These are phyloP conservation scores for Mucor racemosus DNA, from an alignment of 371 early-diverging fungal genomes.

Conservation along the genomic window DNA sequence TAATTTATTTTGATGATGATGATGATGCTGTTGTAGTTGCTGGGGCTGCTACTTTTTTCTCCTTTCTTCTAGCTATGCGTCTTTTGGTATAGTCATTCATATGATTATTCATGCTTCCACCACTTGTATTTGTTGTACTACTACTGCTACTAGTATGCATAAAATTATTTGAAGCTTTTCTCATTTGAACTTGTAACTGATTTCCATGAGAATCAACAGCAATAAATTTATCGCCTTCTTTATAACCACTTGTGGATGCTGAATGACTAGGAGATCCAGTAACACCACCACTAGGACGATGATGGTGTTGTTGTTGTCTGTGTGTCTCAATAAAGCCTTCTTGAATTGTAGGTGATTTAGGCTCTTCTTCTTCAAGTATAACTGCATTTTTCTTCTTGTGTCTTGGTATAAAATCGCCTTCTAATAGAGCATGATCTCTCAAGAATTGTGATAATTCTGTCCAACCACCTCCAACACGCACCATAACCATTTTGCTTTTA, in stretches of 20 bases:
- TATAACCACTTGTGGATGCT: constrained; percentile 33
- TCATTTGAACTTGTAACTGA: constrained; percentile 52
- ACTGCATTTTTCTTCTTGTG: constrained; percentile 15
- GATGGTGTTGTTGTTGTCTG: constrained; percentile 16
- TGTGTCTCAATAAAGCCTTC: constrained; percentile 51
- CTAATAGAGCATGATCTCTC: constrained; percentile 48
- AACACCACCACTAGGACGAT: constrained; percentile 1
- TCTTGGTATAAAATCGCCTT: constrained; percentile 49
- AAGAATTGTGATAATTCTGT: constrained; percentile 65
- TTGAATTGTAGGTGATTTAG: constrained; percentile 36
- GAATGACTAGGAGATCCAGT: constrained; percentile 23
- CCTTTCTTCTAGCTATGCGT: constrained; percentile 26
- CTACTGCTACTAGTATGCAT: constrained; percentile 13
- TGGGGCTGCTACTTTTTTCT: constrained; percentile 10
- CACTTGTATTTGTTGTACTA: constrained; percentile 11
- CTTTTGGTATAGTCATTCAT: constrained; percentile 26
- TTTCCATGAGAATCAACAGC: constrained; percentile 50
- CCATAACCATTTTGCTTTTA: constrained; percentile 74
- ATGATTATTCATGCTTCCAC: constrained; percentile 2
- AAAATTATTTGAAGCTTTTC: constrained; percentile 27
- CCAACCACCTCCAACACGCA: constrained; percentile 82
- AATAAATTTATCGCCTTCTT: constrained; percentile 51
- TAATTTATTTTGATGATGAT: neutral
- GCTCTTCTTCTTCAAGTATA: constrained; percentile 25
- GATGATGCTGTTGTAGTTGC: neutral